phyloP scores from a whole-genome alignment of 176 grass and related monocot species.

The Oryza rufipogon region DNA sequence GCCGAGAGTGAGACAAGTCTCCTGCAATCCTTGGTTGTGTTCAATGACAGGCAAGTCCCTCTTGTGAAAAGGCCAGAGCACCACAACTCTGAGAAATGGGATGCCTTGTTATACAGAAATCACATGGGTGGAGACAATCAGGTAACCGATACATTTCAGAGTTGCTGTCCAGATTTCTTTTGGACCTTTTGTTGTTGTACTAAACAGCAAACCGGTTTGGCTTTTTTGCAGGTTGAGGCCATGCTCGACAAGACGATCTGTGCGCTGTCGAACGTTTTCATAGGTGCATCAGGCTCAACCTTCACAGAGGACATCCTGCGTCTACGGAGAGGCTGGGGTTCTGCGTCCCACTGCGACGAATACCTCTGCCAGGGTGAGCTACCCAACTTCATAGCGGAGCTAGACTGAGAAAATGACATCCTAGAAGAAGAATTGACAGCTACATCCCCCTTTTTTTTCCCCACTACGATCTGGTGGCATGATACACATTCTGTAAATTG shows the following conservation, averaged over 20 bases:
- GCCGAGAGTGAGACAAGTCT: slow-evolving; percentile 72
- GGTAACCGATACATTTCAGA: slow-evolving; percentile 39
- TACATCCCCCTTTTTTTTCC: not conserved
- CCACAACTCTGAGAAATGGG: slow-evolving; percentile 82
- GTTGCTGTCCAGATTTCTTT: not conserved
- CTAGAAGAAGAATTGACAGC: slow-evolving; percentile 24
- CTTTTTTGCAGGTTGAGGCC: slow-evolving; percentile 66
- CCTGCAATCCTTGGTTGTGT: slow-evolving; percentile 72
- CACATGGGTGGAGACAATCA: slow-evolving; percentile 71
- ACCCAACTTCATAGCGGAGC: slow-evolving; percentile 78
- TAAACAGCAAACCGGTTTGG: not conserved
- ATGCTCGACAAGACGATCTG: slow-evolving; percentile 99
- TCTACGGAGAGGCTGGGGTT: slow-evolving; percentile 76
- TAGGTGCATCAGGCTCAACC: slow-evolving; percentile 84
- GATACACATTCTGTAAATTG: slow-evolving; percentile 50
- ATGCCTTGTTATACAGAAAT: slow-evolving; percentile 83
- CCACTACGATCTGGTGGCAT: slow-evolving; percentile 3
- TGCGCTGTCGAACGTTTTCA: slow-evolving; percentile 77
- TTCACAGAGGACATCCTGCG: slow-evolving; percentile 93
- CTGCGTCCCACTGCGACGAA: slow-evolving; percentile 74
- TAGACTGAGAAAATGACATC: slow-evolving; percentile 45
- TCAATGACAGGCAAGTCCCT: slow-evolving; percentile 76
- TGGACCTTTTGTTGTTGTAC: not conserved
- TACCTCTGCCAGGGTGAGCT: slow-evolving; percentile 91
- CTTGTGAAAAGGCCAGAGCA: slow-evolving; percentile 86